Evolutionary conservation across 2,329 filamentous ascomycete genomes (phyloP), one percentile per base, ranked within the genome.

Genomic region (Scleromitrula shiraiana): DNA sequence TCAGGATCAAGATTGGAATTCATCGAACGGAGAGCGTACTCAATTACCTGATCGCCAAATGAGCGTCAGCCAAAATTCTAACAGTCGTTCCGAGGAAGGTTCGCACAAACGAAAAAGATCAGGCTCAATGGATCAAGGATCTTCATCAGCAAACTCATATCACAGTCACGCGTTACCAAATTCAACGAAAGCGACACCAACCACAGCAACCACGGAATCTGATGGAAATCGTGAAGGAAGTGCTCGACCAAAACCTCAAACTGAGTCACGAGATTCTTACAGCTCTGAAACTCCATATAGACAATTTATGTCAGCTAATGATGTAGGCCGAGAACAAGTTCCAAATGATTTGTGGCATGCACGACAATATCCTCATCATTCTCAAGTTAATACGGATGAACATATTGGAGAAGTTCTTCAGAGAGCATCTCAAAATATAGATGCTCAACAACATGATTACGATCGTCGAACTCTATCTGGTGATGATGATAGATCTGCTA

Each of bases 91-190:
- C 6, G 60, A 62, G 8, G 62, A 81, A 29, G 62, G 59, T 14
- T 67, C 74, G 15, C 74, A 79, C 57, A 84, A 83, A 66, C 78
- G 80, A 59, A 91, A 88, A 65, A 77, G 85, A 51, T 88, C 85
- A 6, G 68, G 72, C 38, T 86, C 83, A 5, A 64, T 70, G 30
- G 82, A 82, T 48, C 65, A 60, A 33, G 57, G 53, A 23, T 59
- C 60, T 27, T 57, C 61, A 12, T 64, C 61, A 45, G 57, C 62
- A 53, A 62, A 56, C 51, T 61, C 61, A n/a, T 67, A 66, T 49
- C 64, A 65, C 50, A 65, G 56, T 42, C 61, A 67, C 46, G 65
- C 58, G 27, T 52, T 56, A 43, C 60, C 63, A 41, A 62, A 60
- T 27, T 58, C 62, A 51, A 58, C 68, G 57, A 60, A 68, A 36